These are phyloP conservation scores for Madurella mycetomatis DNA, from an alignment of 2,329 filamentous ascomycete genomes.

Conservation along the genomic window DNA sequence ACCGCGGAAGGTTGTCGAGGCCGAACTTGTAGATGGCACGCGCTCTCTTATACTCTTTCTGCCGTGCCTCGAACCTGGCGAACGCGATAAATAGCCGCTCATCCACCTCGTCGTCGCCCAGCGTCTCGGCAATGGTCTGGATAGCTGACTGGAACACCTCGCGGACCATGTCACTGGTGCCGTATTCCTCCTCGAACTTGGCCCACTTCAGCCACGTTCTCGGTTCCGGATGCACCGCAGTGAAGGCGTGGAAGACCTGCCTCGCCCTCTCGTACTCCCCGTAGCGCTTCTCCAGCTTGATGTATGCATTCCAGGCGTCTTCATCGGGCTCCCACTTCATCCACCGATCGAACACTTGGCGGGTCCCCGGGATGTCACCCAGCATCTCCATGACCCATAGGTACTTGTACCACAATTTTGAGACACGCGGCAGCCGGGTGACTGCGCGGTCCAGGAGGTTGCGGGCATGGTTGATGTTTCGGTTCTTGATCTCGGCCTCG, in stretches of 20 bases:
- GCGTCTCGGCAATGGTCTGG: slow-evolving; percentile 79
- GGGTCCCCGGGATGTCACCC: slow-evolving; percentile 84
- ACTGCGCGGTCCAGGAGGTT: slow-evolving; percentile 95
- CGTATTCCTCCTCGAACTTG: slow-evolving; percentile 92
- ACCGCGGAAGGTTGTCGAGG: slow-evolving; percentile 83
- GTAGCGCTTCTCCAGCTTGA: slow-evolving; percentile 95
- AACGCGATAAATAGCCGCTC: slow-evolving; percentile 95
- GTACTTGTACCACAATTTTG: slow-evolving; percentile 99
- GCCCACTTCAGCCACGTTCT: slow-evolving; percentile 99
- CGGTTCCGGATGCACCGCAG: slow-evolving; percentile 86
- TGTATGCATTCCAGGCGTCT: slow-evolving; percentile 91
- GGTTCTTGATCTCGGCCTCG: slow-evolving; percentile 90
- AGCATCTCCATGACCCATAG: slow-evolving; percentile 98
- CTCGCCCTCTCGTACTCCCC: slow-evolving; percentile 87
- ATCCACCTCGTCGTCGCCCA: slow-evolving; percentile 94
- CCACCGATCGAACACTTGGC: slow-evolving; percentile 96
- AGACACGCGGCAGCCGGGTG: slow-evolving; percentile 80
- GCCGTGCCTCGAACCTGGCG: slow-evolving; percentile 87
- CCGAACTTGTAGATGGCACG: slow-evolving; percentile 97
- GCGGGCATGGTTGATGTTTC: slow-evolving; percentile 94
- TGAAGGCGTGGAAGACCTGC: slow-evolving; percentile 85
- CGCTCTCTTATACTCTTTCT: slow-evolving; percentile 92
- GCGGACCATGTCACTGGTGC: slow-evolving; percentile 83
- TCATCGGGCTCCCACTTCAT: slow-evolving; percentile 98
- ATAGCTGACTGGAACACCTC: slow-evolving; percentile 88